Percentiles rank a stretch among this genome's conserved stretches.
Conservation (phyloP, 2,329 filamentous ascomycete genomes). For the Xylaria sp. region DNA sequence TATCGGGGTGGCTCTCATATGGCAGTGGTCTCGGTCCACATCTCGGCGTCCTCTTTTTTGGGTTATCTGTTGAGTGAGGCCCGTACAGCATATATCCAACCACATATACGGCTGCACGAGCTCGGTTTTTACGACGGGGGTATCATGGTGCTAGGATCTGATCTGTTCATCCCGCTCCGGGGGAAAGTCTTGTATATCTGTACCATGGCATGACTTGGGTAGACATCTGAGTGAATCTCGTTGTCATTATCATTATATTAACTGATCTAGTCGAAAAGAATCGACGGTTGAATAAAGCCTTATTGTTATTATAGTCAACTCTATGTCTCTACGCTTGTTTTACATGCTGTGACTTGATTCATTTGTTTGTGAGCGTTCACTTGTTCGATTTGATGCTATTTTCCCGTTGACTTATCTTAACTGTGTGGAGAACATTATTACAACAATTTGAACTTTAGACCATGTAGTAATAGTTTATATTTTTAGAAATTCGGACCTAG, state of each 20-base stretch:
- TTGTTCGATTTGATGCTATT: neutral
- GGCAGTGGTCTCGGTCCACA: slow-evolving; percentile 17
- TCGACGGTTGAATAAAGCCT: slow-evolving; percentile 23
- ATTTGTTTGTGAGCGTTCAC: neutral
- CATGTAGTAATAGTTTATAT: neutral
- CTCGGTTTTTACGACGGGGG: slow-evolving; percentile 2
- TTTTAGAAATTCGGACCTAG: neutral
- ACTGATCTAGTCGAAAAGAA: slow-evolving; percentile 15
- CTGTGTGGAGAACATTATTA: too few species aligned
- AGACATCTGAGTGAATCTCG: slow-evolving; percentile 26
- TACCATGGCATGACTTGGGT: slow-evolving; percentile 34
- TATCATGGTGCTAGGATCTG: slow-evolving; percentile 3
- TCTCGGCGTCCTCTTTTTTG: slow-evolving; percentile 7
- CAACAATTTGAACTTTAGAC: too few species aligned
- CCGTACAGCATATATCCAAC: slow-evolving; percentile 14
- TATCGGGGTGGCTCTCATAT: slow-evolving; percentile 5
- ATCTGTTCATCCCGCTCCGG: slow-evolving; percentile 7
- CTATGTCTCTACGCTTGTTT: neutral
- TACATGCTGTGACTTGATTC: neutral
- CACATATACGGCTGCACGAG: slow-evolving; percentile 7
- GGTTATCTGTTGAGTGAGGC: slow-evolving; percentile 7
- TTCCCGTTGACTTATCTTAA: too few species aligned
- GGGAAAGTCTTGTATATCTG: slow-evolving; percentile 30
- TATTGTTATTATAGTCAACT: slow-evolving; percentile 5
- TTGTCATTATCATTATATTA: neutral